Percentiles rank a stretch among this genome's conserved stretches.
phyloP scores from a whole-genome alignment of 345 rosid genomes.

The Carallia pectinifolia region DNA sequence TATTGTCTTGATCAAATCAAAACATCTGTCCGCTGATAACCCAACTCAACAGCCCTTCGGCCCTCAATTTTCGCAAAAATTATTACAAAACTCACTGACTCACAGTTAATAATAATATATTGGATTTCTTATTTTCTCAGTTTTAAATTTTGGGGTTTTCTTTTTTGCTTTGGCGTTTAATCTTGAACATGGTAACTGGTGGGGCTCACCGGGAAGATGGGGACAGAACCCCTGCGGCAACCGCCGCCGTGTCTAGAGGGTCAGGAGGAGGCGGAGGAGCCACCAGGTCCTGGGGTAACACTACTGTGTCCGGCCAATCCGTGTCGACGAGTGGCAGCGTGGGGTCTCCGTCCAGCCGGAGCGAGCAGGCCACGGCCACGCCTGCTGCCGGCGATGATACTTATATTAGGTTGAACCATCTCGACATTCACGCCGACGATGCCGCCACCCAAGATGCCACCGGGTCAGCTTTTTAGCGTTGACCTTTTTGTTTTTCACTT shows the following conservation, averaged over 20 bases:
- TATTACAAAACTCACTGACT: too few relatives aligned
- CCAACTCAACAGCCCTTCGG: too few relatives aligned
- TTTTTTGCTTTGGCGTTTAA: too few relatives aligned
- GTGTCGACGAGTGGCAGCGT: slow-evolving; percentile 95
- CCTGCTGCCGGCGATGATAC: slow-evolving; percentile 78
- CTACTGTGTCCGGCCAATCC: slow-evolving; percentile 68
- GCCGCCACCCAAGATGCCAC: slow-evolving; percentile 77
- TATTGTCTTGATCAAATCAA: too few relatives aligned
- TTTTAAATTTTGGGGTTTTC: too few relatives aligned
- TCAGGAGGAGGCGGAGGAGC: slow-evolving; percentile 40
- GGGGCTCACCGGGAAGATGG: slow-evolving; percentile 52
- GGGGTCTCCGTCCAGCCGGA: slow-evolving; percentile 90
- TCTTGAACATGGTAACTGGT: slow-evolving; percentile 21
- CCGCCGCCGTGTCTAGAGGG: slow-evolving; percentile 24
- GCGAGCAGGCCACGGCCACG: slow-evolving; percentile 62
- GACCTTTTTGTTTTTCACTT: slow-evolving; percentile 6
- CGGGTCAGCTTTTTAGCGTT: slow-evolving; percentile 37
- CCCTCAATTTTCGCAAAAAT: too few relatives aligned
- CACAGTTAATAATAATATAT: too few relatives aligned
- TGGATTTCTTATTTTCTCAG: too few relatives aligned
- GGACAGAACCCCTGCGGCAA: slow-evolving; percentile 33
- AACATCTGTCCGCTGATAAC: too few relatives aligned
- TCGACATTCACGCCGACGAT: slow-evolving; percentile 90
- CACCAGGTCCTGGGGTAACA: slow-evolving; percentile 80
- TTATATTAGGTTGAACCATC: slow-evolving; percentile 57